phyloP scores from a whole-genome alignment of 495 filamentous ascomycete genomes.

The Aspergillus ellipticus region DNA sequence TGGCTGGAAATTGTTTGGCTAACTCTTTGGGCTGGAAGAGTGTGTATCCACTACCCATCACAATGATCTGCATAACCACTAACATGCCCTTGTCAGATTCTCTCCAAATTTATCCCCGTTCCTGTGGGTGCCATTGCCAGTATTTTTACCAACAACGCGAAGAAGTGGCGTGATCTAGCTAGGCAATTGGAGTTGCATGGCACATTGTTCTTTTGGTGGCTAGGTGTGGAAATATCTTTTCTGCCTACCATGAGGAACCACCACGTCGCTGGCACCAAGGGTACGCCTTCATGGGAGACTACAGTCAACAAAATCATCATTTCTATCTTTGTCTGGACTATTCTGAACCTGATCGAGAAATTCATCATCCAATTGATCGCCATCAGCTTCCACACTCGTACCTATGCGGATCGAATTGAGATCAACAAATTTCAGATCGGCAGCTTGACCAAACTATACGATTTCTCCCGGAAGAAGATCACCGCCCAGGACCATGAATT shows the following conservation, averaged over 20 bases:
- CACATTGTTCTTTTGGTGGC: slow-evolving; percentile 89
- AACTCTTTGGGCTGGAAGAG: slow-evolving; percentile 78
- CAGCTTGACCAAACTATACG: slow-evolving; percentile 76
- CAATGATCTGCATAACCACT: background rate
- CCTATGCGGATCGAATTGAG: slow-evolving; percentile 88
- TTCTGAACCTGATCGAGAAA: slow-evolving; percentile 86
- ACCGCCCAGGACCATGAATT: slow-evolving; percentile 70
- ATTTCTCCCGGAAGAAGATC: slow-evolving; percentile 71
- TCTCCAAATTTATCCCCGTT: slow-evolving; percentile 70
- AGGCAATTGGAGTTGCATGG: slow-evolving; percentile 81
- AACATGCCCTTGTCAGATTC: slow-evolving; percentile 47
- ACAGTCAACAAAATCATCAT: slow-evolving; percentile 86
- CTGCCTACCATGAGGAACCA: slow-evolving; percentile 66
- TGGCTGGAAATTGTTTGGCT: slow-evolving; percentile 95
- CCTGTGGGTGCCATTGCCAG: slow-evolving; percentile 63
- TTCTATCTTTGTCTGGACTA: slow-evolving; percentile 71
- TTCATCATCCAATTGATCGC: slow-evolving; percentile 94
- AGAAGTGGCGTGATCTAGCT: slow-evolving; percentile 92
- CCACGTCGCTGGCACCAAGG: slow-evolving; percentile 55
- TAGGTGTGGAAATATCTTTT: slow-evolving; percentile 70
- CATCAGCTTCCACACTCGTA: slow-evolving; percentile 85
- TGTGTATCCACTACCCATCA: slow-evolving; percentile 26
- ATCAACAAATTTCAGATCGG: slow-evolving; percentile 87
- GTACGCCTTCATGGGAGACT: slow-evolving; percentile 63
- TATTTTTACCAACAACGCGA: slow-evolving; percentile 79